Evolutionary conservation across 371 early-diverging fungal genomes (phyloP), one percentile per base, ranked within the genome.

Genomic region (Haplosporangium sp.): DNA sequence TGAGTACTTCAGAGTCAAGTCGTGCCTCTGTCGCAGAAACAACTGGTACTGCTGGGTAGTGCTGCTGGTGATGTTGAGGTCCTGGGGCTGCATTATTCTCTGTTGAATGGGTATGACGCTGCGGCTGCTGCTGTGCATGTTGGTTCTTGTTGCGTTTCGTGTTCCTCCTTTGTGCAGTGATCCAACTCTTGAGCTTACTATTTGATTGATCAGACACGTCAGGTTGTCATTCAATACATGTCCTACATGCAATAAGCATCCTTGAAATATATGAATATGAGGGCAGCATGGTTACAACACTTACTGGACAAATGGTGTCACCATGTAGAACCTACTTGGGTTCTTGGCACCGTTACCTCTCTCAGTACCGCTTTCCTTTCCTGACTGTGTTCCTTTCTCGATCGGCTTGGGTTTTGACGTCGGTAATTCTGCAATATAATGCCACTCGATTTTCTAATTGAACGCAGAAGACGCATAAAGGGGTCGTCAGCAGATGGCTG

Each of bases 271-370:
- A n/a, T n/a, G n/a, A n/a, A n/a, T n/a, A n/a, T n/a, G n/a, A n/a
- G n/a, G n/a, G n/a, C n/a, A n/a, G n/a, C n/a, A n/a, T 2, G 41
- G 55, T 18, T 38, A 45, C 13, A 37, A 47, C 37, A 66, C 83
- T 65, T 87, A 91, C 91, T 82, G 83, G 45, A 91, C 83, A 74
- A 91, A 91, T 7, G 91, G 90, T 7, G 86, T 88, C 43, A 91
- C 90, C 89, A 89, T 89, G 69, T 89, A 89, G 69, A 85, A 90
- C 59, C 88, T 77, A 57, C 76, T 82, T 6, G 74, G 59, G 36
- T 69, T 69, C 62, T 70, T 70, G 20, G 54, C 46, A 6, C 68
- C 68, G 10, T 43, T 50, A 9, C 63, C 21, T 41, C 76, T 66
- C 14, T 77, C 79, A 16, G 79, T 72, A 41, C 81, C 69, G 51